Percentiles rank a stretch among this genome's conserved stretches.
Evolutionary conservation across 176 grass and related monocot species (phyloP).

Genomic region (Raddia distichophylla): DNA sequence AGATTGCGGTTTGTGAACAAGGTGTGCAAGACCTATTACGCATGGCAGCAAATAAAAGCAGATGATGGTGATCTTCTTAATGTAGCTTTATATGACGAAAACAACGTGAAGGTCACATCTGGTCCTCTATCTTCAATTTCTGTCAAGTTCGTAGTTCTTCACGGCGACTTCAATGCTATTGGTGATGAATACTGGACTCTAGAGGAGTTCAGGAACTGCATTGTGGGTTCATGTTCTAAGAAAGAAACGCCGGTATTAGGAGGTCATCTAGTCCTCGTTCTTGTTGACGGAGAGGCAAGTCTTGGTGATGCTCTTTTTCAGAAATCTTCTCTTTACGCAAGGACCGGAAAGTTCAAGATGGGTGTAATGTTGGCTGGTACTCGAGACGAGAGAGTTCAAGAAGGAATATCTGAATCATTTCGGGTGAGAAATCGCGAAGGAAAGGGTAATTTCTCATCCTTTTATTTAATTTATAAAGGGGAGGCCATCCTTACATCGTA

Average conservation of each 20-base stretch:
- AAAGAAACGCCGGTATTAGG: neutral
- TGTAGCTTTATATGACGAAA: slow-evolving; percentile 7
- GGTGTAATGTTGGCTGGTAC: neutral
- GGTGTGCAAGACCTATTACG: neutral
- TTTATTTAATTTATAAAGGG: too few species aligned
- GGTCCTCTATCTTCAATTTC: slow-evolving; percentile 7
- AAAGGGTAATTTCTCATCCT: neutral
- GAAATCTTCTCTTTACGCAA: neutral
- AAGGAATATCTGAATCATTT: neutral
- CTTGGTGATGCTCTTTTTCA: neutral
- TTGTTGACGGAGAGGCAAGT: neutral
- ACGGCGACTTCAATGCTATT: slow-evolving; percentile 3
- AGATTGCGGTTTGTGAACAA: neutral
- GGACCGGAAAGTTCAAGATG: slow-evolving; percentile 26
- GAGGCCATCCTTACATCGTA: too few species aligned
- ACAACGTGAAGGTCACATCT: neutral
- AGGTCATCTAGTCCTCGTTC: neutral
- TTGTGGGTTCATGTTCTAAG: neutral
- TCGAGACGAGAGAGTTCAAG: neutral
- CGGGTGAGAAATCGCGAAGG: neutral
- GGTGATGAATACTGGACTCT: neutral
- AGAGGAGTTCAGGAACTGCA: neutral
- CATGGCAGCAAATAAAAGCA: neutral
- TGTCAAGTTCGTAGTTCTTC: neutral
- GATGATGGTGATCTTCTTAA: neutral